Percentiles rank a stretch among this genome's conserved stretches.
Evolutionary conservation across 306 rosid genomes (phyloP).

Genomic region (Begonia loranthoides): DNA sequence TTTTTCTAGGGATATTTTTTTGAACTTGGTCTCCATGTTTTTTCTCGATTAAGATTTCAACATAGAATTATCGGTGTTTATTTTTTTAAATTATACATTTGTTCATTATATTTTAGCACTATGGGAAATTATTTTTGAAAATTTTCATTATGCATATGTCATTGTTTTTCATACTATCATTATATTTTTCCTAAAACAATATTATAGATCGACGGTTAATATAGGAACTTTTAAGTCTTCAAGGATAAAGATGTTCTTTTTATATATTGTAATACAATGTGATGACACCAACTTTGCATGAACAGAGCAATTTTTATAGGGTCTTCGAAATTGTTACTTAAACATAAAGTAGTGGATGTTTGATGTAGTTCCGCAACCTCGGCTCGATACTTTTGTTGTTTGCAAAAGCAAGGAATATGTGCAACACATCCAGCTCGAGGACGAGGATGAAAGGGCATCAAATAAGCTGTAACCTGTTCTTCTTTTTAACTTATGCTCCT

Average conservation of each 20-base stretch:
- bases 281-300: background rate
- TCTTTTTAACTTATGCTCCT: background rate
- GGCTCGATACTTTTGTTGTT: slow-evolving; percentile 65
- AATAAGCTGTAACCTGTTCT: slow-evolving; percentile 44
- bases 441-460: slow-evolving; percentile 38
- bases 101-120: too few species aligned
- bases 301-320: background rate
- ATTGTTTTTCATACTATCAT: too few species aligned
- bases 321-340: background rate
- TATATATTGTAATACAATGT: background rate
- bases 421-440: slow-evolving; percentile 81
- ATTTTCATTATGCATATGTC: too few species aligned
- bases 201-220: background rate
- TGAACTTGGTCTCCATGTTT: too few species aligned
- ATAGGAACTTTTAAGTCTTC: background rate
- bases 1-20: too few species aligned
- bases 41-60: too few species aligned
- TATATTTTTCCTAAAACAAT: too few species aligned
- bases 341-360: background rate
- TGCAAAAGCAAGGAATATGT: slow-evolving; percentile 78
- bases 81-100: too few species aligned
- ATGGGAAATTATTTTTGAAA: too few species aligned
- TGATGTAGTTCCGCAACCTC: slow-evolving; percentile 61
- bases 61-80: too few species aligned
- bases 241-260: background rate